Conservation (phyloP, 768 basidiomycete species). For the Psilocybe sp. region DNA sequence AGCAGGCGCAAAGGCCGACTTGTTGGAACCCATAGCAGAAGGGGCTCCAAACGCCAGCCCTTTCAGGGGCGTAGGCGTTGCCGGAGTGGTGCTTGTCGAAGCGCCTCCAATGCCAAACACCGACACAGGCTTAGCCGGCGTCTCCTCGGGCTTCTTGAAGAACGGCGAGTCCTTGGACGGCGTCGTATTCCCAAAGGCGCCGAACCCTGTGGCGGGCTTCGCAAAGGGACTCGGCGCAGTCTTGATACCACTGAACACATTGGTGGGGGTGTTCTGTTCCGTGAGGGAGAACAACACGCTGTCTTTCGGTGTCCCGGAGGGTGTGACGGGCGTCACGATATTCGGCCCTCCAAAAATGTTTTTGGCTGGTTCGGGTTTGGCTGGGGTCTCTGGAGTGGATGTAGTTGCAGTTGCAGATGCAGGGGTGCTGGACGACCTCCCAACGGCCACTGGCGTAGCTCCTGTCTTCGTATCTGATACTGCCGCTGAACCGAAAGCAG, state of each 20-base stretch:
- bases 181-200: conserved; percentile 43
- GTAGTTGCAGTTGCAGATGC: conserved; percentile 1
- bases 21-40: conserved; percentile 30
- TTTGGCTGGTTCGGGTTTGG: no score
- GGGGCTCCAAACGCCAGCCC: conserved; percentile 38
- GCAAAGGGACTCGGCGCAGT: conserved; percentile 25
- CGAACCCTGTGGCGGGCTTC: conserved; percentile 40
- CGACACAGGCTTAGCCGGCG: conserved; percentile 29
- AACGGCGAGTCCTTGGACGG: conserved; percentile 50
- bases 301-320: no score
- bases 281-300: neutral
- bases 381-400: neutral
- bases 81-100: conserved; percentile 17
- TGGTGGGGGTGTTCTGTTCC: conserved; percentile 8
- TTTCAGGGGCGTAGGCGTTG: conserved; percentile 14
- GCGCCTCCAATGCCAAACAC: conserved; percentile 30
- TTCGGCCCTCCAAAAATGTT: no score
- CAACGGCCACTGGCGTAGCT: conserved; percentile 6
- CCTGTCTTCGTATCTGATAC: neutral
- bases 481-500: conserved; percentile 14
- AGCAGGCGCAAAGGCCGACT: conserved; percentile 28
- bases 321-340: no score
- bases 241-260: conserved; percentile 31
- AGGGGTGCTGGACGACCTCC: neutral
- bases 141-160: conserved; percentile 37